These are phyloP conservation scores for Lagenaria siceraria DNA, from an alignment of 306 rosid species.

Conservation along the genomic window DNA sequence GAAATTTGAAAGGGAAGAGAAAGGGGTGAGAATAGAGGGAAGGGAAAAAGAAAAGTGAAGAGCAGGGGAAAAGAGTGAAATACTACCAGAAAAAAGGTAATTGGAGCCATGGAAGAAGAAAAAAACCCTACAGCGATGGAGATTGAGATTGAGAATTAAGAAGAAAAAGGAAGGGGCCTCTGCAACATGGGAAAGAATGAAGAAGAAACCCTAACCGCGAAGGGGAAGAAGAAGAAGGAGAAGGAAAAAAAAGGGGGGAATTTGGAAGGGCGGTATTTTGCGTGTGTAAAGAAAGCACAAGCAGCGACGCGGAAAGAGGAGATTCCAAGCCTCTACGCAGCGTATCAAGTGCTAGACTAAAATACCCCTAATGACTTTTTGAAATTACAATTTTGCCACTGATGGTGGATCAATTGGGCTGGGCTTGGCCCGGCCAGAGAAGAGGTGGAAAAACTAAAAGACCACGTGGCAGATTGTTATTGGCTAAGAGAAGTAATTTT, in stretches of 20 bases:
- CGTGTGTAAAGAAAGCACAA: neutral
- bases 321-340: slow-evolving; percentile 8
- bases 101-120: slow-evolving; percentile 17
- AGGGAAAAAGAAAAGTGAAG: neutral
- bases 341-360: neutral
- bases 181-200: slow-evolving; percentile 14
- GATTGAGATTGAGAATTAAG: slow-evolving; percentile 9
- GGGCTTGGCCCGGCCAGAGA: neutral
- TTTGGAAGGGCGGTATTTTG: neutral
- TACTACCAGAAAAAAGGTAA: slow-evolving; percentile 13
- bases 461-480: neutral
- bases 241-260: slow-evolving; percentile 1
- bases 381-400: neutral
- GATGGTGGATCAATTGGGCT: neutral
- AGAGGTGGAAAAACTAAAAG: too few relatives aligned
- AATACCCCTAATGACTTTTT: neutral
- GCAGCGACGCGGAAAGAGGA: slow-evolving; percentile 8
- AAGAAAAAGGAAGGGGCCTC: slow-evolving; percentile 6
- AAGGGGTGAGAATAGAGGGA: neutral
- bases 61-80: neutral
- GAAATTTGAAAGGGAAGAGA: neutral
- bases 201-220: slow-evolving; percentile 62
- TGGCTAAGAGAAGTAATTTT: neutral
- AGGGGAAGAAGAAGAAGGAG: neutral
- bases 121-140: slow-evolving; percentile 15